These are phyloP conservation scores for Fagopyrum tataricum DNA, from an alignment of 148 eudicot genomes.

Conservation along the genomic window DNA sequence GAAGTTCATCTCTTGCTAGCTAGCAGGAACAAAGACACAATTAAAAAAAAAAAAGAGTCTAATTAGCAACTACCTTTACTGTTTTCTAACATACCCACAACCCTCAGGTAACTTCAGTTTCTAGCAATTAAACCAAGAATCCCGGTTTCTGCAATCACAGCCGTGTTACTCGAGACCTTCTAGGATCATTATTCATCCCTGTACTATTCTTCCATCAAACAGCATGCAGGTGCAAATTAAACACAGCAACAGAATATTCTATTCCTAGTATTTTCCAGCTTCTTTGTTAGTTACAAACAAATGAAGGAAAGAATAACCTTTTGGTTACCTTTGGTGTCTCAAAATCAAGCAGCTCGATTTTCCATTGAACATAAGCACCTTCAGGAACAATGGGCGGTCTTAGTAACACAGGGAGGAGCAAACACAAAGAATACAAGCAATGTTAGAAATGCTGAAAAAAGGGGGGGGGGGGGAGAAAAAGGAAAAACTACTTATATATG, in stretches of 20 bases:
- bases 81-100: too few species aligned
- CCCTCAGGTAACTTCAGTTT: too few species aligned
- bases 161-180: too few species aligned
- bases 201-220: too few species aligned
- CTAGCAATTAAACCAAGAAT: too few species aligned
- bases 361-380: slow-evolving; percentile 89
- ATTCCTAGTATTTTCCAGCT: neutral
- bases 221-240: neutral
- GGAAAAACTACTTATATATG: neutral
- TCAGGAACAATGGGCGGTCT: slow-evolving; percentile 88
- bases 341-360: slow-evolving; percentile 94
- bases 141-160: too few species aligned
- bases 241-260: neutral
- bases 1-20: too few species aligned
- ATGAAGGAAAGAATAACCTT: neutral
- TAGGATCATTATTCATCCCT: too few species aligned
- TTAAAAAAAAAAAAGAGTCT: too few species aligned
- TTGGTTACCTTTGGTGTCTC: slow-evolving; percentile 63
- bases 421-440: neutral
- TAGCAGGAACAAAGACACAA: too few species aligned
- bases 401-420: slow-evolving; percentile 10
- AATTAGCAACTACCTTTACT: too few species aligned
- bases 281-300: neutral
- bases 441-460: neutral
- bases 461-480: neutral